Conservation (phyloP, 129 eudicot genomes). For the Lonicera japonica region DNA sequence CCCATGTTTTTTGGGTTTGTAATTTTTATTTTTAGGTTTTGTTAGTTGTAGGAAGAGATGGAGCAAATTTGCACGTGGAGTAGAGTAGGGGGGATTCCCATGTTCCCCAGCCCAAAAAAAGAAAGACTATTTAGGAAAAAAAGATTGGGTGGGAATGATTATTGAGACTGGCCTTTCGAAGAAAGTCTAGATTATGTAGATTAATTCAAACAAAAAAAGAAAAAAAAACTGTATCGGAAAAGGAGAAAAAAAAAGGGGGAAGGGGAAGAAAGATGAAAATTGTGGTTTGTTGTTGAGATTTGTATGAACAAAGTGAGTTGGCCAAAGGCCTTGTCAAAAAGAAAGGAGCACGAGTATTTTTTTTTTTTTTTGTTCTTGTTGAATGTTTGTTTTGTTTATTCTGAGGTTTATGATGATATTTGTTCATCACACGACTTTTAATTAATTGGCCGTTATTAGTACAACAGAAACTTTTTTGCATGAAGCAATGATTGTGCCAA, state of each 20-base stretch:
- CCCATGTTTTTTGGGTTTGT: background rate
- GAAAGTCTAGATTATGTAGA: slow-evolving; percentile 36
- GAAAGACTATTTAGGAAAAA: background rate
- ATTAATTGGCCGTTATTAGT: too few relatives aligned
- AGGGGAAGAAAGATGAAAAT: background rate
- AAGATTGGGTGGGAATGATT: background rate
- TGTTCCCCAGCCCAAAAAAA: background rate
- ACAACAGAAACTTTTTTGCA: too few relatives aligned
- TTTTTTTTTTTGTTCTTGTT: background rate
- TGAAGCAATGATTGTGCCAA: too few relatives aligned
- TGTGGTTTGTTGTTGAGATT: background rate
- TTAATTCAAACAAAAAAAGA: slow-evolving; percentile 8
- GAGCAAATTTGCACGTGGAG: slow-evolving; percentile 44
- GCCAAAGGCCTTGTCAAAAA: slow-evolving; percentile 26
- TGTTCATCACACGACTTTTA: too few relatives aligned
- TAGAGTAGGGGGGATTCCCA: slow-evolving; percentile 22
- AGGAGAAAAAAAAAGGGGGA: slow-evolving; percentile 6
- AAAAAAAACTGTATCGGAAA: too few relatives aligned
- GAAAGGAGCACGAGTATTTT: background rate
- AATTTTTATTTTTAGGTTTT: slow-evolving; percentile 20
- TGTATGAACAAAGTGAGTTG: slow-evolving; percentile 3
- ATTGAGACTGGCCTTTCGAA: slow-evolving; percentile 32
- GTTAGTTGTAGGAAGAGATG: slow-evolving; percentile 31
- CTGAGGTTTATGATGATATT: too few relatives aligned
- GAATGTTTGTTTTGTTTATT: background rate